These are phyloP conservation scores for Aspergillus melleus DNA, from an alignment of 2,329 filamentous ascomycete species.

Conservation along the genomic window DNA sequence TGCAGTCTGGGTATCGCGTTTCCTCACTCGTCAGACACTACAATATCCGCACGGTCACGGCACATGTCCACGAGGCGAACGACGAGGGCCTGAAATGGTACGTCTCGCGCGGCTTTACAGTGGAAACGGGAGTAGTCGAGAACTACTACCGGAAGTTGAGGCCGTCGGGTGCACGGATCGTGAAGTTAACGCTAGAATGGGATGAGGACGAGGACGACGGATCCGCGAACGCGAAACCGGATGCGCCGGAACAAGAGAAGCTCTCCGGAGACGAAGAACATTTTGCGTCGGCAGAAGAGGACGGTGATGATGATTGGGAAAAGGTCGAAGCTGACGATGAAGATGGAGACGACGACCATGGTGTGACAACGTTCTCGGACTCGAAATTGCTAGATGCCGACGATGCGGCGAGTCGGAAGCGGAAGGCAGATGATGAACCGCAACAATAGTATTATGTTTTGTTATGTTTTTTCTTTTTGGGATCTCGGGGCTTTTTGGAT, in stretches of 20 bases:
- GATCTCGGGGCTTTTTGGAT: neutral
- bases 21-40: constrained; percentile 49
- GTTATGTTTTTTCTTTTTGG: constrained; percentile 12
- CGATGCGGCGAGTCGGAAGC: constrained; percentile 25
- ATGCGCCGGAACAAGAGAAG: neutral
- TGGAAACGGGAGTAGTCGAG: constrained; percentile 51
- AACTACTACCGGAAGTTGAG: constrained; percentile 61
- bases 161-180: constrained; percentile 56
- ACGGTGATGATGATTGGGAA: constrained; percentile 38
- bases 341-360: constrained; percentile 34
- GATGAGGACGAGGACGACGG: constrained; percentile 17
- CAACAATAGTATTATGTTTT: constrained; percentile 14
- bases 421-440: constrained; percentile 33
- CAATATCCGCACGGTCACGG: constrained; percentile 54
- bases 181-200: constrained; percentile 41
- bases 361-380: constrained; percentile 32
- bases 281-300: neutral
- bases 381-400: constrained; percentile 32
- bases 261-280: neutral
- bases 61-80: constrained; percentile 66
- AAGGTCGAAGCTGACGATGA: constrained; percentile 41
- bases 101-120: constrained; percentile 55
- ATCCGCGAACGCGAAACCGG: neutral
- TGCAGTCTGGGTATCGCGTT: constrained; percentile 17
- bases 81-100: constrained; percentile 63